Evolutionary conservation across 768 basidiomycete genomes (phyloP).

Genomic region (Lentinula edodes): DNA sequence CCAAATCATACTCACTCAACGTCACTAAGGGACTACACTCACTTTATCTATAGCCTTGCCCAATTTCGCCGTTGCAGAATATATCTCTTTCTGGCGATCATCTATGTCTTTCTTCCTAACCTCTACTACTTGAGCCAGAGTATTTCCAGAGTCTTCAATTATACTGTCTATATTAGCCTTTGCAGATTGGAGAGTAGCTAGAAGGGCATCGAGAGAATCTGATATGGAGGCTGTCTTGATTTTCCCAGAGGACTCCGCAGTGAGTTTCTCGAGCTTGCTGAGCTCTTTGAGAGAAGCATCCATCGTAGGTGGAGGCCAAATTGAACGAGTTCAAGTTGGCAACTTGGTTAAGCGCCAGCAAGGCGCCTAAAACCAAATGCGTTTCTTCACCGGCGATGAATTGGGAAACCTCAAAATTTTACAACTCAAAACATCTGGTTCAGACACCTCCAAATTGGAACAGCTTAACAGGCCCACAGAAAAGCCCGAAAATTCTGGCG

Average conservation of each 20-base stretch:
- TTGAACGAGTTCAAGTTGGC: not conserved
- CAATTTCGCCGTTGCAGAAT: conserved; percentile 67
- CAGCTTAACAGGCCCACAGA: conserved; percentile 24
- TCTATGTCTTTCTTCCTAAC: conserved; percentile 78
- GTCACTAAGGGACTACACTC: not conserved
- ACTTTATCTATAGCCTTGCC: conserved; percentile 94
- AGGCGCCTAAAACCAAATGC: conserved; percentile 10
- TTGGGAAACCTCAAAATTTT: conserved; percentile 70
- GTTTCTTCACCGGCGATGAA: conserved; percentile 74
- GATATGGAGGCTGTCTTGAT: conserved; percentile 50
- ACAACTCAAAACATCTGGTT: conserved; percentile 27
- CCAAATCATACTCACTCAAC: not conserved
- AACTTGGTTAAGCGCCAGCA: not conserved
- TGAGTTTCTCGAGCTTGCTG: conserved; percentile 65
- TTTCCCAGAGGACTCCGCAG: conserved; percentile 35
- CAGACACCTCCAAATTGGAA: conserved; percentile 24
- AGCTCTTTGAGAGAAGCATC: conserved; percentile 75
- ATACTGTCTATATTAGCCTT: conserved; percentile 47
- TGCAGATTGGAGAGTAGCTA: conserved; percentile 50
- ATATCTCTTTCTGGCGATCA: conserved; percentile 85
- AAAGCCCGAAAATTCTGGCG: not conserved
- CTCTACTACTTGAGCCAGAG: conserved; percentile 57
- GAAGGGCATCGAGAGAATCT: conserved; percentile 60
- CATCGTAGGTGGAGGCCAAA: conserved; percentile 35
- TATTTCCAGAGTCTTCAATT: conserved; percentile 41